Percentiles rank a stretch among this genome's conserved stretches.
phyloP scores from a whole-genome alignment of 2,329 filamentous ascomycete genomes.

The Fusarium beomiforme region DNA sequence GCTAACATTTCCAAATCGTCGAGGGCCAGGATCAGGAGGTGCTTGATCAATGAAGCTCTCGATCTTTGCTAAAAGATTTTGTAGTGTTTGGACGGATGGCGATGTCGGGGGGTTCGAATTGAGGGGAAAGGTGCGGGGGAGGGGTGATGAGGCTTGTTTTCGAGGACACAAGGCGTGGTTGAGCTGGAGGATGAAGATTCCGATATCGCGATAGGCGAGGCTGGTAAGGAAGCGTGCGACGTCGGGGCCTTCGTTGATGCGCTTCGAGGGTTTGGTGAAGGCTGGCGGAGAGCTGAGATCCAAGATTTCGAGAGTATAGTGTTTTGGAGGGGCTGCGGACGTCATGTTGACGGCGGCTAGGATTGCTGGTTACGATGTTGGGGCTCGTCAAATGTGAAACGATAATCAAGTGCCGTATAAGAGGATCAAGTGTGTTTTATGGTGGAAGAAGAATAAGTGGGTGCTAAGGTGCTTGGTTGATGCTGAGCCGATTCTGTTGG shows the following conservation, averaged over 20 bases:
- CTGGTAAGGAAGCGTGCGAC: constrained; percentile 83
- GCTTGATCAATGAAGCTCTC: constrained; percentile 77
- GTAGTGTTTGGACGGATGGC: constrained; percentile 70
- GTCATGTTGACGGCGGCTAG: constrained; percentile 32
- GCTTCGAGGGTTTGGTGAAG: constrained; percentile 78
- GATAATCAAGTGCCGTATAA: neutral
- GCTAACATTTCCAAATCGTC: constrained; percentile 91
- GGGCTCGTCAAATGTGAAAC: accelerated
- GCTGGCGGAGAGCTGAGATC: constrained; percentile 55
- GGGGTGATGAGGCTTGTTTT: constrained; percentile 51
- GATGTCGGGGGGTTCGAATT: constrained; percentile 54
- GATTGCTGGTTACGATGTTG: neutral
- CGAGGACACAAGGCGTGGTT: constrained; percentile 86
- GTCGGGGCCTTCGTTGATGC: constrained; percentile 86
- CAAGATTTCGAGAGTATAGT: constrained; percentile 57
- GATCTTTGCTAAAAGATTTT: constrained; percentile 72
- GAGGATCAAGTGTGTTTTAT: neutral
- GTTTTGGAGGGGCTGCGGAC: constrained; percentile 26
- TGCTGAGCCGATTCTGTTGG: neutral
- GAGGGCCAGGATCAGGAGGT: constrained; percentile 85
- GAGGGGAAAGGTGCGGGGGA: constrained; percentile 54
- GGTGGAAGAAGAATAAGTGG: neutral
- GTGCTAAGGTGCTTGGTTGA: constrained; percentile 4
- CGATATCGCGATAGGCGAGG: constrained; percentile 86
- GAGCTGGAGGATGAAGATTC: constrained; percentile 87